Conservation (phyloP, 805 yeast species). For the Metschnikowia lachancei region DNA sequence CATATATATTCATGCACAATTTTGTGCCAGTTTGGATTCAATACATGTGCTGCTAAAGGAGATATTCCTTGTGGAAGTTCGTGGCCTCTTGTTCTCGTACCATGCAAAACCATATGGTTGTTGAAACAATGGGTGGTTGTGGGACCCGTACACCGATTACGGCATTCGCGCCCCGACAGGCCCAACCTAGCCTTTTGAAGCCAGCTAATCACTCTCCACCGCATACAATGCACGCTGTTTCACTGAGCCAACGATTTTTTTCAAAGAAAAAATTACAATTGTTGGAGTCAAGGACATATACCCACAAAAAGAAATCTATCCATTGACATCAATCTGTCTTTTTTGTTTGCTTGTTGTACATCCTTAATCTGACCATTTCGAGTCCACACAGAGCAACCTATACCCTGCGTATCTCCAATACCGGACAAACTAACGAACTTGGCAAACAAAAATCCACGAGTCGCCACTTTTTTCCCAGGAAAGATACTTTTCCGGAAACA, state of each 20-base stretch:
- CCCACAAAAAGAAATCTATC: neutral
- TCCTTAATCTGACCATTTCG: neutral
- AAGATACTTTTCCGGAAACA: neutral
- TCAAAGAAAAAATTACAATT: neutral
- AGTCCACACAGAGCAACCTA: neutral
- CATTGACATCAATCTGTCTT: neutral
- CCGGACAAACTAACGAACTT: slow-evolving; percentile 2
- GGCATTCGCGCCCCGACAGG: slow-evolving; percentile 5
- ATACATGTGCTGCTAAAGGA: no score
- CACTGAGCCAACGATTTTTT: neutral
- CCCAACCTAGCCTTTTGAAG: slow-evolving; percentile 1
- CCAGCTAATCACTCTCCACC: slow-evolving; percentile 4
- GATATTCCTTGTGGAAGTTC: neutral
- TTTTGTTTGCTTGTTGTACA: neutral
- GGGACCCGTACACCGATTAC: slow-evolving; percentile 7
- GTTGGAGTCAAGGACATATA: neutral
- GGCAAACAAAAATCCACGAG: neutral
- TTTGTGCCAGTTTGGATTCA: no score
- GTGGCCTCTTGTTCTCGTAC: neutral
- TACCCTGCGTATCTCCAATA: neutral
- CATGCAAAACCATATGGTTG: neutral
- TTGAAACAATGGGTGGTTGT: neutral
- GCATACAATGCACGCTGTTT: slow-evolving; percentile 10
- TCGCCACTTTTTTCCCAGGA: neutral
- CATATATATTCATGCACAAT: no score